Conservation (phyloP, 2,329 filamentous ascomycete species). For the Calonectria naviculata region DNA sequence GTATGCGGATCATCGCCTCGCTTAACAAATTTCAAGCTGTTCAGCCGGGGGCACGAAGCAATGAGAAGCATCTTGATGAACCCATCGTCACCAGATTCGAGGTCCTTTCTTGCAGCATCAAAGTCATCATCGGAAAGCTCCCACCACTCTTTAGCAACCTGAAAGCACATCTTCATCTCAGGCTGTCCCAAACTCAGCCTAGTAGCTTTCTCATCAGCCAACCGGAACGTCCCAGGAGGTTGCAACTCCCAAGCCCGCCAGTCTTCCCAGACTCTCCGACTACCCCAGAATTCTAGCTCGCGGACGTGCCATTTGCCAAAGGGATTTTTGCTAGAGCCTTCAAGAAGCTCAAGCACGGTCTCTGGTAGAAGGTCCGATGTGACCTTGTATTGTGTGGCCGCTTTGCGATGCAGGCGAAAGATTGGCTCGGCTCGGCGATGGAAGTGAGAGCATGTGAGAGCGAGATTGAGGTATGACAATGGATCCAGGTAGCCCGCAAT, state of each 20-base stretch:
- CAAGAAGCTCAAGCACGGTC: neutral
- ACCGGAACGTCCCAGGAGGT: neutral
- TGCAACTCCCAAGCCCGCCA: conserved; percentile 20
- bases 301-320: conserved; percentile 27
- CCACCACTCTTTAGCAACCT: neutral
- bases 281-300: conserved; percentile 32
- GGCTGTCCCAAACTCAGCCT: neutral
- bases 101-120: neutral
- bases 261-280: conserved; percentile 17
- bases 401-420: conserved; percentile 13
- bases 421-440: neutral
- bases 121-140: neutral
- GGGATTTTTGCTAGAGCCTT: accelerated
- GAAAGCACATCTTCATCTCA: neutral
- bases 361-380: conserved; percentile 13
- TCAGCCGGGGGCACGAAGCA: conserved; percentile 24
- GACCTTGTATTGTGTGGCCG: conserved; percentile 1
- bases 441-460: conserved; percentile 23
- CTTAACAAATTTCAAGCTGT: conserved; percentile 22
- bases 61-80: conserved; percentile 31
- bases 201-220: neutral
- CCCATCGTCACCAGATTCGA: conserved; percentile 15
- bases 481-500: conserved; percentile 1
- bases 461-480: neutral
- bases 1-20: neutral